Base-by-base conservation (phyloP, 2,329 filamentous ascomycete genomes). In the Hypoxylon sp. region DNA sequence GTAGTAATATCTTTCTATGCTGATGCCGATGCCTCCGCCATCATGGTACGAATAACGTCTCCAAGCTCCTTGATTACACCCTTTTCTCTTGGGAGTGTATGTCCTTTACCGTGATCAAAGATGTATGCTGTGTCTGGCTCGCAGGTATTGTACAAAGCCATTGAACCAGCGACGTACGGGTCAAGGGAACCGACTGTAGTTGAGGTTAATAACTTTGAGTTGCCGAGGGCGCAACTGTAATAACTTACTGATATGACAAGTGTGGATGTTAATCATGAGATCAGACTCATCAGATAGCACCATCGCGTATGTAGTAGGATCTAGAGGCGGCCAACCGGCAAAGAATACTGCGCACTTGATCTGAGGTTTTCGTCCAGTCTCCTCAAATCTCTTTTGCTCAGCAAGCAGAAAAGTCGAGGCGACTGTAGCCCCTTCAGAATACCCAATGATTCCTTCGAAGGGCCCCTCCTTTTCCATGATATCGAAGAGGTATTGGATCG, bases 31-130 rank as follows among this genome's bases (percentile, higher is more conserved):
- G 69, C 71, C 24, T 75, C 67, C 16, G 52, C 56, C 20, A 76
- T 74, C 73, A 76, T 76, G 30, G 65, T 73, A 20, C 80, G 77
- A 20, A 82, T 78, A 6, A 82, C 79, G 54, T 82, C 78, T 5
- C 79, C 79, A 12, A 85, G 73, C 67, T 85, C 83, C 66, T 79
- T 78, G 56, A 85, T 79, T 0, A 82, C 83, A 12, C 77, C 78
- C 56, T 78, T 79, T 58, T 86, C 84, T 64, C 86, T 78, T 0
- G 88, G 87, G 3, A 90, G 78, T 0, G 85, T 89, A 71, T 90
- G 88, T 0, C 87, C 88, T 70, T 89, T 89, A 3, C 86, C 87
- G 66, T 89, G 87, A 68, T 90, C 87, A 64, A 89, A 89, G n/a
- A 90, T 79, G 32, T 82, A 80, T 0, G 87, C 87, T 1, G 78